Conservation (phyloP, 441 rosid genomes). For the Gossypium lobatum region DNA sequence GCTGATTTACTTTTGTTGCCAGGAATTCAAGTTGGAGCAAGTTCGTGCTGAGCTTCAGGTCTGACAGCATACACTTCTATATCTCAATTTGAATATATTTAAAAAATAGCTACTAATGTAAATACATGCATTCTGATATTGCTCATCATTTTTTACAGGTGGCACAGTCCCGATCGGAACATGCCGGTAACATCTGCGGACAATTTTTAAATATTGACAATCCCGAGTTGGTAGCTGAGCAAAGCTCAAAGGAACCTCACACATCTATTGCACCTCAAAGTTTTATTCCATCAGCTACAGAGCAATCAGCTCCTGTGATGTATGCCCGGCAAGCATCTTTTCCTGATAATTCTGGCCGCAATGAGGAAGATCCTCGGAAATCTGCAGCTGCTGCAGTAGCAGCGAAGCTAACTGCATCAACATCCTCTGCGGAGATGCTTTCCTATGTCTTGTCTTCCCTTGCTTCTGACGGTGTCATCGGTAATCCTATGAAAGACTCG, state of each 20-base stretch:
- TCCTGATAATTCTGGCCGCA: conserved; percentile 33
- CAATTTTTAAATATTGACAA: conserved; percentile 40
- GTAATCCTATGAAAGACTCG: conserved; percentile 40
- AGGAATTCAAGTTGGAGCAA: conserved; percentile 84
- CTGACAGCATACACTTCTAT: conserved; percentile 8
- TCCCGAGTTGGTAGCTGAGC: conserved; percentile 36
- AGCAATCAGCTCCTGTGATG: conserved; percentile 78
- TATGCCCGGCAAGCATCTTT: conserved; percentile 44
- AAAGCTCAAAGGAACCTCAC: conserved; percentile 47
- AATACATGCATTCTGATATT: background rate
- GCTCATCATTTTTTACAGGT: conserved; percentile 37
- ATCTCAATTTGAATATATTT: background rate
- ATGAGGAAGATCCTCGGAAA: conserved; percentile 59
- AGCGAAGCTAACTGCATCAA: conserved; percentile 83
- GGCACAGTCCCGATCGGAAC: conserved; percentile 65
- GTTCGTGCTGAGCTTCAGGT: conserved; percentile 81
- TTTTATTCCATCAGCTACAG: conserved; percentile 41
- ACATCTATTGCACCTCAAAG: conserved; percentile 40
- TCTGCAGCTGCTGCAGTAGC: conserved; percentile 91
- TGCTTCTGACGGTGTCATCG: conserved; percentile 76
- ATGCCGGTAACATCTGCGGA: conserved; percentile 44
- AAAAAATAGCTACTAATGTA: background rate
- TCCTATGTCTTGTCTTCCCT: conserved; percentile 85
- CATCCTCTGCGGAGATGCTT: conserved; percentile 90
- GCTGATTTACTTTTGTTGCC: conserved; percentile 21